Evolutionary conservation across 2,329 filamentous ascomycete genomes (phyloP), one percentile per base, ranked within the genome.

Genomic region (Penicillium hordei): DNA sequence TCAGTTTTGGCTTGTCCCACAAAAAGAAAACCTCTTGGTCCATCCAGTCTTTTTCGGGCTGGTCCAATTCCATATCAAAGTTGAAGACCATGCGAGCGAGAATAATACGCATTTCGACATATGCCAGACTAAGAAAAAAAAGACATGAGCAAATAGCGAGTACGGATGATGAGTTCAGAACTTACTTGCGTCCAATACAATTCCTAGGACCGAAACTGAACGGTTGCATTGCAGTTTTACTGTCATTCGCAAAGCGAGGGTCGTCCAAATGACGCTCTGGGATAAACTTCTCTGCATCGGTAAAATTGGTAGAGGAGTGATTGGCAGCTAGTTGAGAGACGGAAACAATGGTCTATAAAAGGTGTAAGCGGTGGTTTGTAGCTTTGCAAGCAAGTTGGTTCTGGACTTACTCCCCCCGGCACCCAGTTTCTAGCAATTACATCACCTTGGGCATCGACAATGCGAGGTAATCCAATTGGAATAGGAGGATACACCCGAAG

Each of bases 131-230:
- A 13, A 5, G 45, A 19, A 34, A 34, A 21, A 5, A 23, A 4
- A 23, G 4, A 27, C 9, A 23, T 56, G 5, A 51, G 46, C 12
- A 38, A 23, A 5, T 3, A 15, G 3, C 15, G 7, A n/a, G 5
- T 8, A 34, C 4, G 3, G 0, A 17, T 1, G 33, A 23, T 2
- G 19, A 5, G 1, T 10, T 15, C 3, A 48, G 9, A 12, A 48
- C 57, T 55, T 33, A 64, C 61, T 64, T 63, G 27, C 59, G 57
- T 25, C 62, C 81, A 25, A 83, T 74, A 56, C 81, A 83, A 52
- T 81, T 80, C 2, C 81, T 71, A 3, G 81, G 77, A 0, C 81
- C 80, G 4, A 79, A 55, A 1, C 75, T 76, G 57, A 84, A 83
- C 0, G 81, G 78, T 66, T 82, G 78, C 48, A 80, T 72, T 1